Evolutionary conservation across 306 rosid genomes (phyloP).

Genomic region (Rosa rugosa): DNA sequence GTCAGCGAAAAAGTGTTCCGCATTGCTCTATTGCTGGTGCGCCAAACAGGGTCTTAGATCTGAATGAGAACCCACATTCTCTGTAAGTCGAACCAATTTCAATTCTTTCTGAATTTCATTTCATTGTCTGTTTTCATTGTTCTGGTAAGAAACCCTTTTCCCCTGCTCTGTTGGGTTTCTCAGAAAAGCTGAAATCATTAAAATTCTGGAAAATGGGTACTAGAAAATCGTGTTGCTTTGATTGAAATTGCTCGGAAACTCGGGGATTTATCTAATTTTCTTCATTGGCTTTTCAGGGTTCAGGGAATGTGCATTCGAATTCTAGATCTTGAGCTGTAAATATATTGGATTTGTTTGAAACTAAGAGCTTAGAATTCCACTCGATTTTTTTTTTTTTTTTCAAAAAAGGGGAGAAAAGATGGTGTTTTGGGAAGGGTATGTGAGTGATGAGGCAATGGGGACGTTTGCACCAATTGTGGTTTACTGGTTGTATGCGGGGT

Average conservation of each 20-base stretch:
- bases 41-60: slow-evolving; percentile 43
- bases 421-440: slow-evolving; percentile 82
- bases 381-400: not conserved
- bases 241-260: not conserved
- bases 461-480: slow-evolving; percentile 85
- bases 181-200: not conserved
- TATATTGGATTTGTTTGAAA: slow-evolving; percentile 28
- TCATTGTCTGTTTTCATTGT: not conserved
- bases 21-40: slow-evolving; percentile 14
- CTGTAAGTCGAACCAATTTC: slow-evolving; percentile 3
- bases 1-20: not conserved
- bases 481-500: slow-evolving; percentile 86
- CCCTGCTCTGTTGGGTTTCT: slow-evolving; percentile 2
- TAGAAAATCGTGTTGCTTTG: not conserved
- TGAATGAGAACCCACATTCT: slow-evolving; percentile 37
- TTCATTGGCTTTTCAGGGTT: slow-evolving; percentile 37
- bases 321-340: slow-evolving; percentile 44
- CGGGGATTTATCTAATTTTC: not conserved
- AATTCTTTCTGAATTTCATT: slow-evolving; percentile 20
- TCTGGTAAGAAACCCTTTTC: not conserved
- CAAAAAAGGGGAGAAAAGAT: slow-evolving; percentile 18
- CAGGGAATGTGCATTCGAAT: slow-evolving; percentile 30
- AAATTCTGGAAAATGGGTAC: not conserved
- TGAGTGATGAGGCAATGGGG: slow-evolving; percentile 84
- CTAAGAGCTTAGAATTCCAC: not conserved